Percentiles rank a stretch among this genome's conserved stretches.
Conservation (phyloP, 164 flowering plant species). For the Chloranthus sessilifolius region DNA sequence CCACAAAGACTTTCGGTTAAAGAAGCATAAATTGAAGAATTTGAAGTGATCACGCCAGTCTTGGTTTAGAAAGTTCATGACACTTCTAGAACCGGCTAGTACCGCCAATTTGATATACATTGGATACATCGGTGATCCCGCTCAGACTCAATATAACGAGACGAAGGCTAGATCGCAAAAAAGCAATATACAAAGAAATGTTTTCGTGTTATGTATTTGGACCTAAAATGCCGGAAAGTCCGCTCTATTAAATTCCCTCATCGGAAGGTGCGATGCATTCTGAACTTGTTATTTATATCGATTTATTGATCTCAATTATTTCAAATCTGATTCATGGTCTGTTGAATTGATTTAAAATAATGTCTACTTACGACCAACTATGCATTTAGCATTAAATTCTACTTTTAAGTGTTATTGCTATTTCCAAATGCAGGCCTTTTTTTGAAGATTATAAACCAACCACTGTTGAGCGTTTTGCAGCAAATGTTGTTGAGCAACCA, state of each 20-base stretch:
- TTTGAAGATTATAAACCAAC: too few species aligned
- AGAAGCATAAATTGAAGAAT: too few species aligned
- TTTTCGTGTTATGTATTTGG: constrained; percentile 93
- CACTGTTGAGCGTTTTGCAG: too few species aligned
- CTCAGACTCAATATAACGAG: constrained; percentile 69
- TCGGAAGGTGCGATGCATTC: constrained; percentile 59
- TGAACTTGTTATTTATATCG: not conserved
- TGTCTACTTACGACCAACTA: too few species aligned
- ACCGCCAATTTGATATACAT: constrained; percentile 74
- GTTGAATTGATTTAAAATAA: not conserved
- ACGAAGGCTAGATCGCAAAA: constrained; percentile 70
- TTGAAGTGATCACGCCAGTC: too few species aligned
- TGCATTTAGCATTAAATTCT: too few species aligned
- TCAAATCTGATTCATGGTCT: not conserved
- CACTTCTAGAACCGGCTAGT: constrained; percentile 69
- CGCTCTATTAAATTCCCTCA: constrained; percentile 63
- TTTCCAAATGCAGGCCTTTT: too few species aligned
- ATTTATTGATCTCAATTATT: not conserved
- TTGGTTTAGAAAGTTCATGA: too few species aligned
- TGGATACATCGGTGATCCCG: constrained; percentile 71
- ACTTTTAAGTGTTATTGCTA: too few species aligned
- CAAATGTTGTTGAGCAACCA: too few species aligned
- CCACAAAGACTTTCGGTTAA: too few species aligned
- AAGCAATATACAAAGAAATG: constrained; percentile 86
- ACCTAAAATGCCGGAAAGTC: constrained; percentile 86